Conservation (phyloP, 352 stramenopile genomes). For the Aphanomyces stellatus region DNA sequence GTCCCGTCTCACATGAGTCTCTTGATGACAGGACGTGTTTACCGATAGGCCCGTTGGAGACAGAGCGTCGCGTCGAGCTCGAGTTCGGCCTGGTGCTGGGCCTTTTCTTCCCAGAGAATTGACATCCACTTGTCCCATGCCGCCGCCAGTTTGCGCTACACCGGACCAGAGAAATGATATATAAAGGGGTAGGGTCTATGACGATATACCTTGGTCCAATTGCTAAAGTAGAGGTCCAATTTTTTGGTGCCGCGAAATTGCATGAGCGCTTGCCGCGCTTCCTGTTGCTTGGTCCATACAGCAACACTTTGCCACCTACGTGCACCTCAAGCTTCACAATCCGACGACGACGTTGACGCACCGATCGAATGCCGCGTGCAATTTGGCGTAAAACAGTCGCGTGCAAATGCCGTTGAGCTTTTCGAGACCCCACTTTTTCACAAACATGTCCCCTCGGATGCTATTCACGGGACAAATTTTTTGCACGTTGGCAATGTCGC, state of each 20-base stretch:
- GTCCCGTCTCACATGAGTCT: too few relatives aligned
- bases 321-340: neutral
- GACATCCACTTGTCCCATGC: conserved; percentile 64
- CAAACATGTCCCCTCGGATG: conserved; percentile 34
- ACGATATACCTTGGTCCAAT: conserved; percentile 34
- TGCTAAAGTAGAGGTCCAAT: conserved; percentile 55
- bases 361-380: conserved; percentile 50
- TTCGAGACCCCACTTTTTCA: conserved; percentile 68
- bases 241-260: conserved; percentile 76
- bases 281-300: conserved; percentile 51
- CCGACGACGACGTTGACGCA: conserved; percentile 37
- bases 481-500: conserved; percentile 61
- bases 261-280: conserved; percentile 60
- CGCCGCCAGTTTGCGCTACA: conserved; percentile 45
- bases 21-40: neutral
- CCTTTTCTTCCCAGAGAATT: conserved; percentile 41
- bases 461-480: conserved; percentile 40
- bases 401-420: conserved; percentile 74
- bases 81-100: conserved; percentile 36
- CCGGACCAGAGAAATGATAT: neutral
- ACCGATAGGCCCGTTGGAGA: conserved; percentile 52
- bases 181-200: neutral
- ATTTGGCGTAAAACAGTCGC: conserved; percentile 51
- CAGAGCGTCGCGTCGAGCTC: conserved; percentile 43
- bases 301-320: conserved; percentile 12